Base-by-base conservation (phyloP, 495 filamentous ascomycete genomes). In the Xylaria intraflava region DNA sequence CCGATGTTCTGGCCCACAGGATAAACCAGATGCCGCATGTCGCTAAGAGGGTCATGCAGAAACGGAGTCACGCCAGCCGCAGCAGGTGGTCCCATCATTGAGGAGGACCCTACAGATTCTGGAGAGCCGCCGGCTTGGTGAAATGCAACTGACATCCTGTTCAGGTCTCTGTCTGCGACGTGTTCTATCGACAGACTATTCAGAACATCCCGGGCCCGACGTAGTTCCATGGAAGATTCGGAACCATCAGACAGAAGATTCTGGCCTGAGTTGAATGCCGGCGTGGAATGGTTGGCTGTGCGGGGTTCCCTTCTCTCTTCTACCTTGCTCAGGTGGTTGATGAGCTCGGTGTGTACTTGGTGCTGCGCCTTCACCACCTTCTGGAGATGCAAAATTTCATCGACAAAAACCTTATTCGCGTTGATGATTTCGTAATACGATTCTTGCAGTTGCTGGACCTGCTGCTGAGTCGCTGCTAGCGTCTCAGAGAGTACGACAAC, bases 401-500 rank as follows among this genome's bases (percentile, higher is more conserved):
- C 88, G 47, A 95, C 73, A 54, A 96, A 85, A 55, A 93, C 78
- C 56, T 88, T 82, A 61, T 96, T 90, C 52, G 91, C 87, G 50
- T 90, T 85, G 38, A 84, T 81, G 38, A 96, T 77, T 62, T 94
- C 88, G 36, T 86, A 83, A 71, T 93, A 91, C 46, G 86, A 84
- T 56, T 91, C 84, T 56, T 91, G 86, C 20, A 98, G 74, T 38
- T 84, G 80, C 64, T 94, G 88, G 43, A 97, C 83, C 64, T 95
- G 89, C 59, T 95, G 89, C 62, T 94, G 89, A 16, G 94, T 93
- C 17, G 91, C 92, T 43, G 88, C 77, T 51, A 96, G 78, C 57
- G 95, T 89, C 58, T 84, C 85, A 74, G 90, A 90, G 47, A 98
- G 77, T 24, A 93, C 76, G 50, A 95, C 86, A 58, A 97, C 89